A percentile compares a stretch with the other conserved stretches of the same genome.
Evolutionary conservation across 164 flowering plant genomes (phyloP).

Genomic region (Aristolochia fimbriata): DNA sequence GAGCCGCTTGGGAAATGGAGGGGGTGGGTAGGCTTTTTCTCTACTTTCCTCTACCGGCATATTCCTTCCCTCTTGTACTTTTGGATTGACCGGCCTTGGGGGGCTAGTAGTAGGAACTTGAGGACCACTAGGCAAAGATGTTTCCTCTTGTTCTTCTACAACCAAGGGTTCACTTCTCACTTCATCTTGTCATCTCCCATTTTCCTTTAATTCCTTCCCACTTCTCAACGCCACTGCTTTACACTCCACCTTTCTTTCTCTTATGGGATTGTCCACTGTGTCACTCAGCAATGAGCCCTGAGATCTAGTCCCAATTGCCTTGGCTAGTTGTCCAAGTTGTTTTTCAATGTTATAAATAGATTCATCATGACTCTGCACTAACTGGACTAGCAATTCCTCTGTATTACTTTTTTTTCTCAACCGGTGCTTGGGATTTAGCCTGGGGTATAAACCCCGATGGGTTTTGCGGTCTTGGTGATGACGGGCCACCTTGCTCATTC

Average conservation of each 20-base stretch:
- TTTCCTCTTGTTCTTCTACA: background rate
- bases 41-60: too few relatives aligned
- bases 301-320: background rate
- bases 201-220: background rate
- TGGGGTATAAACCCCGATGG: too few relatives aligned
- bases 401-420: too few relatives aligned
- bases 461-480: too few relatives aligned
- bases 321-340: background rate
- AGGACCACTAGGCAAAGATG: background rate
- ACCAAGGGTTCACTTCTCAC: too few relatives aligned
- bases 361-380: too few relatives aligned
- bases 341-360: background rate
- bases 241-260: too few relatives aligned
- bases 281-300: slow-evolving; percentile 1
- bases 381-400: too few relatives aligned
- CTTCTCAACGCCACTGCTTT: slow-evolving; percentile 1
- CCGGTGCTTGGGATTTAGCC: too few relatives aligned
- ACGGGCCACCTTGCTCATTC: too few relatives aligned
- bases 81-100: background rate
- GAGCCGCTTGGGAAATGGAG: too few relatives aligned
- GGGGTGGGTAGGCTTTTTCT: too few relatives aligned
- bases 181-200: background rate
- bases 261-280: background rate
- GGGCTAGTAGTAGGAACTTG: background rate
- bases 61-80: background rate